These are phyloP conservation scores for Meira miltonrushii DNA, from an alignment of 1,284 basidiomycete genomes.

Conservation along the genomic window DNA sequence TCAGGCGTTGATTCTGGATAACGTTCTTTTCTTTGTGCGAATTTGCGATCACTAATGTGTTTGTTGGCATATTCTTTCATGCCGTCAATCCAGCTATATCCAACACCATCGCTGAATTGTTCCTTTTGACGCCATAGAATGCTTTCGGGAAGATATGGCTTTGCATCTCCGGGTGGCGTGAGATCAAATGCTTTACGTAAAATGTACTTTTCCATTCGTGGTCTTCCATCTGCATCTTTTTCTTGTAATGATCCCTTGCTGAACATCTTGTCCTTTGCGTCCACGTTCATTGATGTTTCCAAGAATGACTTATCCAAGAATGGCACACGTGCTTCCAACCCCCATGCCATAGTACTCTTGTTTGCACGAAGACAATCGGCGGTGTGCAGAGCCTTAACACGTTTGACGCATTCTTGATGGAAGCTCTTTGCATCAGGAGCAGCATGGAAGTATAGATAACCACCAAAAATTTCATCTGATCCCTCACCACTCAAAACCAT, in stretches of 20 bases:
- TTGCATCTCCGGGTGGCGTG: conserved; percentile 68
- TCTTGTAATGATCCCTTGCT: conserved; percentile 72
- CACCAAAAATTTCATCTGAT: conserved; percentile 95
- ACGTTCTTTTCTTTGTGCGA: conserved; percentile 68
- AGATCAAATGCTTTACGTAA: conserved; percentile 94
- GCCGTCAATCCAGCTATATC: conserved; percentile 99
- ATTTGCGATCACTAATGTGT: conserved; percentile 73
- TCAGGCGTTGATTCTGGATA: conserved; percentile 81
- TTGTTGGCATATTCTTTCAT: conserved; percentile 83
- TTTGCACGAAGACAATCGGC: conserved; percentile 96
- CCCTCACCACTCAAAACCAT: conserved; percentile 99
- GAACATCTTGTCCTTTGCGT: conserved; percentile 86
- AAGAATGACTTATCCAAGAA: conserved; percentile 98
- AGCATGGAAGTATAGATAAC: conserved; percentile 99
- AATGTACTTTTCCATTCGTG: conserved; percentile 67
- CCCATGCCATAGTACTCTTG: conserved; percentile 99
- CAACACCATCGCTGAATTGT: conserved; percentile 98
- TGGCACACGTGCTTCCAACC: conserved; percentile 94
- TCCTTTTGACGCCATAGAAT: conserved; percentile 99
- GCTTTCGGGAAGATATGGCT: conserved; percentile 81
- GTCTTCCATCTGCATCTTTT: conserved; percentile 59
- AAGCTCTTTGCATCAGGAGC: conserved; percentile 83
- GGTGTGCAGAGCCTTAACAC: conserved; percentile 97
- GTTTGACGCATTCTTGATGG: conserved; percentile 90
- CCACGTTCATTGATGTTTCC: conserved; percentile 85